Evolutionary conservation across 2,329 filamentous ascomycete species (phyloP), one percentile per base, ranked within the genome.

Genomic region (Aureobasidium sp.): DNA sequence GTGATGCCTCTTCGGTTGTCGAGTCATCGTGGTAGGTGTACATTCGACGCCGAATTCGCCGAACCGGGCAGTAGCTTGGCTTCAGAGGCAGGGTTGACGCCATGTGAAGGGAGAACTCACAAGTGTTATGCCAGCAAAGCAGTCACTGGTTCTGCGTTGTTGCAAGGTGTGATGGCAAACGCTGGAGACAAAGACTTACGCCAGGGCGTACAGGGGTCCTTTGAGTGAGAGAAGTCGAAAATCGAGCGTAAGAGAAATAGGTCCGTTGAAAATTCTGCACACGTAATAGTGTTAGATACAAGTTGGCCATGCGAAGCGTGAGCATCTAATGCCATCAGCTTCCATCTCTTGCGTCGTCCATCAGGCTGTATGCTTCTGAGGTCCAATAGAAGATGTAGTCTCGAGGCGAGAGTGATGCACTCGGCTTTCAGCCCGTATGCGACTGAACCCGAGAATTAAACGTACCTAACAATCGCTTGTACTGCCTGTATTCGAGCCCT

Each of bases 401-500:
- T 37, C 9, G 3, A 25, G 31, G 20, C 48, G 4, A 51, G 12
- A 31, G 31, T 8, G 17, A 3, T 5, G 9, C n/a, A 37, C n/a
- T 25, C n/a, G 15, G 48, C 47, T 29, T 22, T 14, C 9, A 17
- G 9, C 27, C 36, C 14, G 27, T 36, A 5, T 51, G 2, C 1
- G 5, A 15, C 48, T 36, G 15, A 42, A 15, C 11, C 9, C 17
- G 39, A 22, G 36, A 31, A 34, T 22, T 1, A 5, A 4, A 60
- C 57, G 20, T 36, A 60, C 57, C 57, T 60, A 60, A 42, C 3
- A 34, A 41, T 49, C 25, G 57, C 36, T 47, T 60, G 44, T 42
- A 45, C 9, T 41, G 45, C 57, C 57, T 60, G 15, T 60, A 60
- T 31, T 22, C 34, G 36, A 31, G 34, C n/a, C 45, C 34, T 34